Evolutionary conservation across 108 stramenopile species (phyloP).

Genomic region (Nitzschia inconspicua): DNA sequence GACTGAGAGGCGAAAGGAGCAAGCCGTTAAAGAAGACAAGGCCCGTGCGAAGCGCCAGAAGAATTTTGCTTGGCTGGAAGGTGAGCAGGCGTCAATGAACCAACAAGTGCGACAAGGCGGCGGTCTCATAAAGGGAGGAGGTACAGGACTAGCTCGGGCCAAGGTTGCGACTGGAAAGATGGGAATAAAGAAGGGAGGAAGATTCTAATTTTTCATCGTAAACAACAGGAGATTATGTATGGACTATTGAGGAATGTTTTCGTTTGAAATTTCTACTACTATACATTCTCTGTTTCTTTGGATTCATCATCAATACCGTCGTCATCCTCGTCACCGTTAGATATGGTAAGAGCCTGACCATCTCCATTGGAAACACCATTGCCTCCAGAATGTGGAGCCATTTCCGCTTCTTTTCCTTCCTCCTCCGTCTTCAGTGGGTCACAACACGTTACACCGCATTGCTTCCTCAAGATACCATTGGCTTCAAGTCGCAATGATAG

Average conservation of each 20-base stretch:
- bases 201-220: too few relatives aligned
- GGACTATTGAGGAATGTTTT: too few relatives aligned
- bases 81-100: constrained; percentile 90
- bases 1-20: constrained; percentile 70
- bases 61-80: constrained; percentile 91
- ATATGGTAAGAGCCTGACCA: background rate
- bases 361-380: background rate
- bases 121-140: constrained; percentile 81
- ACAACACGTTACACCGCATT: constrained; percentile 14
- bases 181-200: constrained; percentile 90
- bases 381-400: background rate
- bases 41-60: constrained; percentile 75
- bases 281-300: too few relatives aligned
- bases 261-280: too few relatives aligned
- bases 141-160: constrained; percentile 68
- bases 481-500: background rate
- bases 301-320: background rate
- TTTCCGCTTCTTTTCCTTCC: background rate
- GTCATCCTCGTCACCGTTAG: too few relatives aligned
- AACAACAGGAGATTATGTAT: too few relatives aligned
- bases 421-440: constrained; percentile 18
- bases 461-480: constrained; percentile 6
- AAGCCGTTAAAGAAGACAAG: constrained; percentile 48
- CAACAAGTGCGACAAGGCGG: constrained; percentile 85
- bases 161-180: constrained; percentile 77